Conservation (phyloP, 768 basidiomycete genomes). For the Auriscalpium microsporum region DNA sequence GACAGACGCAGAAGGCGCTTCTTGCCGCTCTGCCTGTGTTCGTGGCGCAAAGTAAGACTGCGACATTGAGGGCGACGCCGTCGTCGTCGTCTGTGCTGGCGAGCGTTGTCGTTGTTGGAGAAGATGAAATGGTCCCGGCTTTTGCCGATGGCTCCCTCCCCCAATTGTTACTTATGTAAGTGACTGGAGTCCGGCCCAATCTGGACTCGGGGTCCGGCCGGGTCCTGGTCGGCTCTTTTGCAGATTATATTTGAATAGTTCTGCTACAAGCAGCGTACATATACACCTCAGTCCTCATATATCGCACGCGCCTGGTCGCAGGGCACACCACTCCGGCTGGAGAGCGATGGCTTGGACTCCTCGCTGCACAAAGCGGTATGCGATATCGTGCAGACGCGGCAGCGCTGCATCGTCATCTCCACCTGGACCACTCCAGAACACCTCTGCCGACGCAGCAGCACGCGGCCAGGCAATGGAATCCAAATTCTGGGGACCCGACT, state of each 20-base stretch:
- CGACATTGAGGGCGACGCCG: not conserved
- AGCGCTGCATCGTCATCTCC: conserved; percentile 22
- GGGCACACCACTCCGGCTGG: conserved; percentile 35
- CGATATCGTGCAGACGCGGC: conserved; percentile 29
- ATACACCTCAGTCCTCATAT: not conserved
- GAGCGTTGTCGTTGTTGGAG: not conserved
- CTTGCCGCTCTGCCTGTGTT: not conserved
- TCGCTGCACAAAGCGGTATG: conserved; percentile 25
- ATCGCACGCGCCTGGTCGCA: conserved; percentile 21
- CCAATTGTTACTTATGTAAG: too few species aligned
- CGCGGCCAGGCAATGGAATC: conserved; percentile 30
- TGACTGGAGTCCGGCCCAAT: too few species aligned
- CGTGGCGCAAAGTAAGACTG: conserved; percentile 2
- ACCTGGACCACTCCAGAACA: conserved; percentile 34
- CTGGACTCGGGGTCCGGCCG: too few species aligned
- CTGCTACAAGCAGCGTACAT: not conserved
- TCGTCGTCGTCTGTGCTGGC: not conserved
- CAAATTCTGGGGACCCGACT: conserved; percentile 26
- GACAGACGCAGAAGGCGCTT: not conserved
- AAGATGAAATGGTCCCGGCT: not conserved
- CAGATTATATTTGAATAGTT: too few species aligned
- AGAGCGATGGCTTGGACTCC: conserved; percentile 28
- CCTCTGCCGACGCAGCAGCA: conserved; percentile 28
- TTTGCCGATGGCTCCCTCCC: not conserved
- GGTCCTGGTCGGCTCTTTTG: too few species aligned